Conservation (phyloP, 768 basidiomycete genomes). For the Cystobasidium ongulense region DNA sequence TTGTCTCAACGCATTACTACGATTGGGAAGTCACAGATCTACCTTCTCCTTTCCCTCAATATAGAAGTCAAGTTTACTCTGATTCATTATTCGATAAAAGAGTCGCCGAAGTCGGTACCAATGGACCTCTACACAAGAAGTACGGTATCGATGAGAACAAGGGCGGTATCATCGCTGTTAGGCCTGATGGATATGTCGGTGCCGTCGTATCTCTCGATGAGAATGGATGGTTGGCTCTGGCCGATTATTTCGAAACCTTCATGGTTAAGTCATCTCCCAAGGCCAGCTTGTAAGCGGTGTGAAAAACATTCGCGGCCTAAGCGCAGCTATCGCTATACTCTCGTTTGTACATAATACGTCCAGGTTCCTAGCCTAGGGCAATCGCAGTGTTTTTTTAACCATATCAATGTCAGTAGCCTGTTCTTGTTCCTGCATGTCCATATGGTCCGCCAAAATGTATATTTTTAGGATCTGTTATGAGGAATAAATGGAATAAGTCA, state of each 20-base stretch:
- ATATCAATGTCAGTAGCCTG: not conserved
- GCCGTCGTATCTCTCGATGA: conserved; percentile 40
- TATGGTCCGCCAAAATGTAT: not conserved
- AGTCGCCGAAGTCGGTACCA: conserved; percentile 34
- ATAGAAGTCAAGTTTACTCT: conserved; percentile 37
- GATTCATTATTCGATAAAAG: conserved; percentile 40
- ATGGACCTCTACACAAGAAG: conserved; percentile 40
- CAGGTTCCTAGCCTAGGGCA: not conserved
- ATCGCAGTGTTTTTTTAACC: not conserved
- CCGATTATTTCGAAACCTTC: conserved; percentile 41
- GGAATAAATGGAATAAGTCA: not conserved
- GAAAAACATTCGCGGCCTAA: no score
- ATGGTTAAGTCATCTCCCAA: not conserved
- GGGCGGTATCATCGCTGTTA: conserved; percentile 44
- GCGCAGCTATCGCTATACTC: no score
- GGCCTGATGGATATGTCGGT: conserved; percentile 46
- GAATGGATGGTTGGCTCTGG: conserved; percentile 41
- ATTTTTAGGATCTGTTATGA: not conserved
- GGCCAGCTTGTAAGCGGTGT: not conserved
- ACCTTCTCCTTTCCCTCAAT: conserved; percentile 35
- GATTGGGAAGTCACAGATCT: conserved; percentile 41
- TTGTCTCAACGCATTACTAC: conserved; percentile 38
- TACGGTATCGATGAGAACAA: conserved; percentile 40
- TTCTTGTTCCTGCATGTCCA: not conserved
- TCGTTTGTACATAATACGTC: no score